Evolutionary conservation across 2,329 filamentous ascomycete species (phyloP).

Genomic region (Paecilomyces sp.): DNA sequence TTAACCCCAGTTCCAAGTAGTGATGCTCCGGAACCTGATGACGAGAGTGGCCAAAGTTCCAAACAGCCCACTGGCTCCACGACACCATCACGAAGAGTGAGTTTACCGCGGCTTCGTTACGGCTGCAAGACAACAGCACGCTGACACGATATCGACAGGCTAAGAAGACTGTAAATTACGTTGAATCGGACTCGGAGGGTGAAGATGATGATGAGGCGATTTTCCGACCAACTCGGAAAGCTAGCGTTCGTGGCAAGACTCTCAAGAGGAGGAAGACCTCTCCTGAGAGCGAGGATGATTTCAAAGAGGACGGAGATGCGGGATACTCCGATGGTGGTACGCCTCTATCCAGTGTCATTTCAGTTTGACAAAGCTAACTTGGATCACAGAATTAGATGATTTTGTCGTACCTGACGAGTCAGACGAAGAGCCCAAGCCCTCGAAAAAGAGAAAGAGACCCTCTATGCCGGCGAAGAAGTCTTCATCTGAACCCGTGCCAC

Average conservation of each 20-base stretch:
- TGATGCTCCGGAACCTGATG: conserved; percentile 62
- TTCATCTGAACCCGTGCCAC: conserved; percentile 40
- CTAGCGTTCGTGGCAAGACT: conserved; percentile 36
- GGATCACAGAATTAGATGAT: conserved; percentile 65
- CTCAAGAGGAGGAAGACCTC: conserved; percentile 57
- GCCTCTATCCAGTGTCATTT: not conserved
- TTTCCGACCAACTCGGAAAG: conserved; percentile 50
- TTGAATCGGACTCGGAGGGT: conserved; percentile 72
- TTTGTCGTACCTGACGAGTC: conserved; percentile 86
- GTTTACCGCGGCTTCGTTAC: conserved; percentile 4
- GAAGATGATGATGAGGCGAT: conserved; percentile 64
- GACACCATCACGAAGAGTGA: conserved; percentile 76
- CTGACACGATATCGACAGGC: conserved; percentile 31
- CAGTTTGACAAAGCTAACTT: not conserved
- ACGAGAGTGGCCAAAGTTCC: conserved; percentile 38
- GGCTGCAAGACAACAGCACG: conserved; percentile 4
- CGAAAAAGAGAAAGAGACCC: conserved; percentile 67
- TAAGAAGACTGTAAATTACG: conserved; percentile 63
- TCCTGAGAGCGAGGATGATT: conserved; percentile 62
- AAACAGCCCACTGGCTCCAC: conserved; percentile 41
- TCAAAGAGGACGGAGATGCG: conserved; percentile 51
- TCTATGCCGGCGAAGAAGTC: conserved; percentile 29
- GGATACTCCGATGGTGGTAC: conserved; percentile 46
- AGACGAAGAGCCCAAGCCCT: conserved; percentile 55
- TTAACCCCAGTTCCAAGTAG: conserved; percentile 75